Evolutionary conservation across 1,284 basidiomycete species (phyloP).

Genomic region (Leccinum solheimii): DNA sequence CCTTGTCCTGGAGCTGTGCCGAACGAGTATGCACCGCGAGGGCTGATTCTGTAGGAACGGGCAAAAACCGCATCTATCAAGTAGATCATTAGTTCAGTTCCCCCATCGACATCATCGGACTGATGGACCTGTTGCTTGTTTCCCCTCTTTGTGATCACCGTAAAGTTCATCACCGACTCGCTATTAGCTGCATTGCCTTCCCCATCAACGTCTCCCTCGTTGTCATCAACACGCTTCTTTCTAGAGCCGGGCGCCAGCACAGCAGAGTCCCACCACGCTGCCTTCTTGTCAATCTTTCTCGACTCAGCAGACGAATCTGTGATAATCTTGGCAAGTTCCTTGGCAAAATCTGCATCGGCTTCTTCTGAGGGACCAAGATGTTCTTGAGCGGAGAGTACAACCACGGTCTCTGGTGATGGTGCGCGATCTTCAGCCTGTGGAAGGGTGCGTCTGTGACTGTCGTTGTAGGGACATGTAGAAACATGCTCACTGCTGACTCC

Average conservation of each 20-base stretch:
- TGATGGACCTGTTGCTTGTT: constrained; percentile 83
- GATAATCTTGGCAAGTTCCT: constrained; percentile 94
- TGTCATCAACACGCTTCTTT: constrained; percentile 59
- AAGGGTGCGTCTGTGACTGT: constrained; percentile 7
- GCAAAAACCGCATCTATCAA: constrained; percentile 74
- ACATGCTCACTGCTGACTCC: constrained; percentile 53
- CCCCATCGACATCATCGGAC: not conserved
- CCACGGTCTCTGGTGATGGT: constrained; percentile 73
- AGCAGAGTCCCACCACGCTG: constrained; percentile 85
- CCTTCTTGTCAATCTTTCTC: constrained; percentile 83
- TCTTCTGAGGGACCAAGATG: constrained; percentile 78
- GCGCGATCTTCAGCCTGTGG: constrained; percentile 64
- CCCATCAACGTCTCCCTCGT: constrained; percentile 50
- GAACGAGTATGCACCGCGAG: constrained; percentile 87
- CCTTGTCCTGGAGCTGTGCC: constrained; percentile 88
- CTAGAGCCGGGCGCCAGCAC: constrained; percentile 65
- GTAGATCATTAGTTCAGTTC: constrained; percentile 10
- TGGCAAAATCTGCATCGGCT: constrained; percentile 91
- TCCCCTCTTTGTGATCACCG: constrained; percentile 89
- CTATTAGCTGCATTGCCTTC: constrained; percentile 38
- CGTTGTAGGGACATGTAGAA: not conserved
- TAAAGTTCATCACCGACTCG: constrained; percentile 84
- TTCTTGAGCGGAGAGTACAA: constrained; percentile 69
- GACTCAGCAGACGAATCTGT: constrained; percentile 82
- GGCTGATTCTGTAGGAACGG: constrained; percentile 83